These are phyloP conservation scores for Penicillium alfredii DNA, from an alignment of 495 filamentous ascomycete species.

Conservation along the genomic window DNA sequence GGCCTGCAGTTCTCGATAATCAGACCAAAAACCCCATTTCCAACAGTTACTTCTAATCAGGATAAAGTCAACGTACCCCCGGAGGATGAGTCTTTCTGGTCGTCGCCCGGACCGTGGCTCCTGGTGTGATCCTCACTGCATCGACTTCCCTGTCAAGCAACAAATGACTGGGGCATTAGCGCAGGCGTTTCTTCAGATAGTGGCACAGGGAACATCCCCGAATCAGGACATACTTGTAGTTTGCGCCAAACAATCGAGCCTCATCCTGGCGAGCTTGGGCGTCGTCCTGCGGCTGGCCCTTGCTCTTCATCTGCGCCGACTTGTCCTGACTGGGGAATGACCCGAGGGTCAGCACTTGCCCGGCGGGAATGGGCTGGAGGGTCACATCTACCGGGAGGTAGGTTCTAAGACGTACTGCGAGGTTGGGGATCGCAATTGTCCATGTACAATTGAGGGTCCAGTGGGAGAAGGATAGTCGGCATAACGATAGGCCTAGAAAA, in stretches of 20 bases:
- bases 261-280: constrained; percentile 18
- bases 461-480: constrained; percentile 16
- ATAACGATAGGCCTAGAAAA: constrained; percentile 23
- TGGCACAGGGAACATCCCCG: too few species aligned
- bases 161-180: too few species aligned
- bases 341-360: constrained; percentile 8
- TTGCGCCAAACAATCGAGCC: constrained; percentile 19
- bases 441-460: constrained; percentile 19
- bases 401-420: constrained; percentile 23
- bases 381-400: constrained; percentile 26
- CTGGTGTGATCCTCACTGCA: constrained; percentile 14
- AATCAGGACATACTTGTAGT: constrained; percentile 13
- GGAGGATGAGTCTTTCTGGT: constrained; percentile 15
- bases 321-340: constrained; percentile 8
- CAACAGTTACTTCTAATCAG: too few species aligned
- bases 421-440: constrained; percentile 20
- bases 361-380: constrained; percentile 6
- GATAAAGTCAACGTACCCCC: constrained; percentile 10
- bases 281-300: constrained; percentile 3
- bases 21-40: neutral
- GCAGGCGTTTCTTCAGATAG: too few species aligned
- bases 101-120: constrained; percentile 4
- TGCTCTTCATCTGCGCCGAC: constrained; percentile 17
- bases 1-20: constrained; percentile 5
- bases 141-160: constrained; percentile 8